phyloP scores from a whole-genome alignment of 306 rosid species.

The Vicia sativa region DNA sequence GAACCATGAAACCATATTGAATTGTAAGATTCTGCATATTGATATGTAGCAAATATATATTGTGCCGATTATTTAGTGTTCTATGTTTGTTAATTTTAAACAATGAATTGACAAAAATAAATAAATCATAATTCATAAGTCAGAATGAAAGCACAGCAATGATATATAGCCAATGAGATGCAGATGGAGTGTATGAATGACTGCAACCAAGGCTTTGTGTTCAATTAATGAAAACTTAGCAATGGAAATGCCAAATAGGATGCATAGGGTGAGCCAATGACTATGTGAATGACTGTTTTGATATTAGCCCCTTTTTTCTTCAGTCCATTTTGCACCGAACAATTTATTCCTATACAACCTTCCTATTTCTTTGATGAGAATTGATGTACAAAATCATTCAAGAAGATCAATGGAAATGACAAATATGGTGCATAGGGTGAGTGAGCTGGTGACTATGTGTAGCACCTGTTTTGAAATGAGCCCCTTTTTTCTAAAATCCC shows the following conservation, averaged over 20 bases:
- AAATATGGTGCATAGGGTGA: conserved; percentile 11
- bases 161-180: conserved; percentile 10
- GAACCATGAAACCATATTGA: background rate
- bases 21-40: background rate
- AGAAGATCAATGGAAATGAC: background rate
- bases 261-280: conserved; percentile 6
- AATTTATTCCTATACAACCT: background rate
- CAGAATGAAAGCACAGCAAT: background rate
- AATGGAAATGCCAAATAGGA: conserved; percentile 2
- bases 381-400: background rate
- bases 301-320: background rate
- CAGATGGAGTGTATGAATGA: background rate
- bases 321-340: background rate
- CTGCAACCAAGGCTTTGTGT: background rate
- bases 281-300: background rate
- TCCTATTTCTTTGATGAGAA: background rate
- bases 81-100: background rate
- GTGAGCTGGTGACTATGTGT: background rate
- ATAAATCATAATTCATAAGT: background rate
- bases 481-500: background rate
- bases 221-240: background rate
- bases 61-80: background rate
- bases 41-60: conserved; percentile 2
- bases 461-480: background rate
- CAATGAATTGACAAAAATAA: background rate